Evolutionary conservation across 352 stramenopile species (phyloP).

Genomic region (Pythium diclinum): DNA sequence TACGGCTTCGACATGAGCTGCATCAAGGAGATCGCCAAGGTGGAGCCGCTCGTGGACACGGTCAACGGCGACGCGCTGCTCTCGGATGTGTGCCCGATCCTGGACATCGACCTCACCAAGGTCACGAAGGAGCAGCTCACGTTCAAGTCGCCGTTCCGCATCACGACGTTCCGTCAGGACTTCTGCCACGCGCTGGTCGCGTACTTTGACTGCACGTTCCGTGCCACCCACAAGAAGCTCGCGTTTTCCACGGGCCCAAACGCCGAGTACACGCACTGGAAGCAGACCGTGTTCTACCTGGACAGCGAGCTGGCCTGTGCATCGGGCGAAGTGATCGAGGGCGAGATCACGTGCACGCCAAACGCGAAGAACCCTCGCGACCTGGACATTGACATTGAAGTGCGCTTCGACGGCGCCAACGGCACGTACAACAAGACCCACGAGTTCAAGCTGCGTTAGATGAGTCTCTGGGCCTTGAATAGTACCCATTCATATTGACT

Average conservation of each 20-base stretch:
- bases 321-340: constrained; percentile 87
- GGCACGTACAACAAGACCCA: constrained; percentile 64
- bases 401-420: constrained; percentile 73
- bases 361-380: constrained; percentile 93
- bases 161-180: constrained; percentile 92
- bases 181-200: constrained; percentile 95
- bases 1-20: constrained; percentile 99
- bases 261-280: constrained; percentile 98
- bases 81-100: constrained; percentile 89
- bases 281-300: constrained; percentile 98
- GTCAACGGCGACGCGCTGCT: constrained; percentile 92
- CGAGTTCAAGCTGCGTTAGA: constrained; percentile 82
- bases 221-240: constrained; percentile 92
- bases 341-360: constrained; percentile 84
- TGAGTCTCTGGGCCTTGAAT: neutral
- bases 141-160: constrained; percentile 90
- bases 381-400: constrained; percentile 89
- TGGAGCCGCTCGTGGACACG: constrained; percentile 97
- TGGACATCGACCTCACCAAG: constrained; percentile 90
- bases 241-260: constrained; percentile 94
- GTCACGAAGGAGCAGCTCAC: constrained; percentile 93
- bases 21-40: constrained; percentile 96
- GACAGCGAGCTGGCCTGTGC: constrained; percentile 81
- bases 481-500: neutral
- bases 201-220: constrained; percentile 99